Conservation (phyloP, 495 filamentous ascomycete genomes). For the Chaetomium fimeti region DNA sequence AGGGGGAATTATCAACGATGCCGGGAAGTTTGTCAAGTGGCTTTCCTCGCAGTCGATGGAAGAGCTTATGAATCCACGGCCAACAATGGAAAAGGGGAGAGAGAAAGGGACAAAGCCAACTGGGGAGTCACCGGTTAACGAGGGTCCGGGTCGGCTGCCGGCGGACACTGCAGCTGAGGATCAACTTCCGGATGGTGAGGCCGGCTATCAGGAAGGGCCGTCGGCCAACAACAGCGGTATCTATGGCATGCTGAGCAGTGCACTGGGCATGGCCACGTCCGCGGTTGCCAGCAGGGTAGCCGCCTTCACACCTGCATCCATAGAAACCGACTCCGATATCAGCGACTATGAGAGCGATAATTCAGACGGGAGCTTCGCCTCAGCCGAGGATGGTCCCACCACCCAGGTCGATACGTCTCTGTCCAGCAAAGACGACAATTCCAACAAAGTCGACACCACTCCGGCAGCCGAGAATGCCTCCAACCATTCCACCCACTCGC, state of each 20-base stretch:
- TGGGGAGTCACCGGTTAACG: background rate
- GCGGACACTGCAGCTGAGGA: background rate
- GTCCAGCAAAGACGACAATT: slow-evolving; percentile 21
- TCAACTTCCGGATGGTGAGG: background rate
- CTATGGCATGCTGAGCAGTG: slow-evolving; percentile 52
- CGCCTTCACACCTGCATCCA: slow-evolving; percentile 32
- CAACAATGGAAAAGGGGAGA: slow-evolving; percentile 8
- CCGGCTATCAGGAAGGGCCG: slow-evolving; percentile 30
- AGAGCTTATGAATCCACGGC: slow-evolving; percentile 19
- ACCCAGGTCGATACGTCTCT: slow-evolving; percentile 21
- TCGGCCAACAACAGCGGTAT: slow-evolving; percentile 45
- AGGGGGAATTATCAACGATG: slow-evolving; percentile 75
- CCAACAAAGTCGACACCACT: slow-evolving; percentile 31
- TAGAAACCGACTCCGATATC: slow-evolving; percentile 34
- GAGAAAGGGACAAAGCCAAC: slow-evolving; percentile 21
- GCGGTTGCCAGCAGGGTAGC: slow-evolving; percentile 42
- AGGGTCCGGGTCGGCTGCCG: slow-evolving; percentile 31
- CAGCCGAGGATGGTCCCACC: slow-evolving; percentile 37
- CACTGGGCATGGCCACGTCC: slow-evolving; percentile 44
- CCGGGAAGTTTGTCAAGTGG: slow-evolving; percentile 85
- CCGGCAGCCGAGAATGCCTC: slow-evolving; percentile 16
- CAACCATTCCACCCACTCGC: slow-evolving; percentile 26
- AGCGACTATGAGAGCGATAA: slow-evolving; percentile 38
- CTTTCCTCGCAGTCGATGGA: slow-evolving; percentile 57
- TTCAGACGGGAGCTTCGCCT: slow-evolving; percentile 48